These are phyloP conservation scores for Centaurea solstitialis DNA, from an alignment of 129 eudicot species.

Conservation along the genomic window DNA sequence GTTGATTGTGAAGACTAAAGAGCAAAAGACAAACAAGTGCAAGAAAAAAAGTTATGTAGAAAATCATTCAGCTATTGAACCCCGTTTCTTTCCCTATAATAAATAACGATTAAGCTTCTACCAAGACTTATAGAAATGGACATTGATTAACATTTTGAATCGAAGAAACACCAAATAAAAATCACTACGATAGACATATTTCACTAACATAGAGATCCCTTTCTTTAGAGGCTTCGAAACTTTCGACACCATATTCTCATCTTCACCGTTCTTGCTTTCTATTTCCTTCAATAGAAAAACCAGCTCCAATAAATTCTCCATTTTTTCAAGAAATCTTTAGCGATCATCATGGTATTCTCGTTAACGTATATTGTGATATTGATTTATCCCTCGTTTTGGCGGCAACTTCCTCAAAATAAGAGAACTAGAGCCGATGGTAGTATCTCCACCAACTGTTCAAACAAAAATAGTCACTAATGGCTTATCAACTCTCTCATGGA, in stretches of 20 bases:
- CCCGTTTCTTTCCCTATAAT: neutral
- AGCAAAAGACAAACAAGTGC: neutral
- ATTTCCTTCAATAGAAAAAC: neutral
- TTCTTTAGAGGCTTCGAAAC: constrained; percentile 5
- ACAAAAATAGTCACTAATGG: neutral
- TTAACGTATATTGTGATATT: constrained; percentile 77
- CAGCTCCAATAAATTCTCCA: neutral
- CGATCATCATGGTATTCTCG: neutral
- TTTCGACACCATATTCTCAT: constrained; percentile 5
- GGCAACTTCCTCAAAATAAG: constrained; percentile 88
- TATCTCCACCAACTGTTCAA: constrained; percentile 79
- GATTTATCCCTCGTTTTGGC: constrained; percentile 84
- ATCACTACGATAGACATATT: constrained; percentile 3
- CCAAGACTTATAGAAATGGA: neutral
- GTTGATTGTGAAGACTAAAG: neutral
- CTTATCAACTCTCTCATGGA: neutral
- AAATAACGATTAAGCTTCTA: neutral
- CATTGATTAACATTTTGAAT: neutral
- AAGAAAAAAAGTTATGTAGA: neutral
- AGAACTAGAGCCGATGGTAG: constrained; percentile 84
- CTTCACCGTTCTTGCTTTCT: constrained; percentile 20
- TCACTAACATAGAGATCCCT: constrained; percentile 6
- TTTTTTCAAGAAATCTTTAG: neutral
- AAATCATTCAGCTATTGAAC: constrained; percentile 1
- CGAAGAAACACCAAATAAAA: constrained; percentile 4